Evolutionary conservation across 139 green algal species (phyloP).

Genomic region (Picochlorum sp.): DNA sequence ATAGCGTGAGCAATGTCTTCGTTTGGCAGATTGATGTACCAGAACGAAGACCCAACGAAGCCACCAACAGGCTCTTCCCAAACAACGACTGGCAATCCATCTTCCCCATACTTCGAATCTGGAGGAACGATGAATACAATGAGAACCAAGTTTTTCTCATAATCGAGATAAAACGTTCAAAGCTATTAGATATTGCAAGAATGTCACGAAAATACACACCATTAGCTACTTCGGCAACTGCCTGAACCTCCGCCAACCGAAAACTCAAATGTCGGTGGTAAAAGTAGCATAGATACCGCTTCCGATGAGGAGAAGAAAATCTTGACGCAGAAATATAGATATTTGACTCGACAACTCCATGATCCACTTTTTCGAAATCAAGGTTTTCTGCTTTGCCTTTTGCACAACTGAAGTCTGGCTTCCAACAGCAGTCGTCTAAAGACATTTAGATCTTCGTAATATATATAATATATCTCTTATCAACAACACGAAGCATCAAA

Average conservation of each 20-base stretch:
- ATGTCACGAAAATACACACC: not conserved
- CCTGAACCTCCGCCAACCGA: conserved; percentile 47
- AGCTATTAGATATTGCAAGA: not conserved
- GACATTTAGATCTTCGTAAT: no score
- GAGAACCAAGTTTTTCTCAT: not conserved
- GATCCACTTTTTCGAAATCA: not conserved
- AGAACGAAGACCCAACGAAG: conserved; percentile 37
- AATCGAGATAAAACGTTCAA: not conserved
- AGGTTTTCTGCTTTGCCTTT: no score
- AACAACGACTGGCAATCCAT: conserved; percentile 12
- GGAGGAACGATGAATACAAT: not conserved
- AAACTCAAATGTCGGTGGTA: conserved; percentile 58
- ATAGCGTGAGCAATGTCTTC: conserved; percentile 13
- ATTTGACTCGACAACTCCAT: not conserved
- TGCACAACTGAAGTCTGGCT: no score
- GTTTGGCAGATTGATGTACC: conserved; percentile 39
- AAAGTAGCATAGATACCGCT: conserved; percentile 45
- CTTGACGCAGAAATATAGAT: not conserved
- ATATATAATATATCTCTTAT: no score
- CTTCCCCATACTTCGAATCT: not conserved
- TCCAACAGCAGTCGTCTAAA: no score
- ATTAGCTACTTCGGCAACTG: conserved; percentile 27
- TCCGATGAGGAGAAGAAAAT: not conserved
- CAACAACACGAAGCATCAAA: no score
- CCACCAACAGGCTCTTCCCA: conserved; percentile 5